Percentiles rank a stretch among this genome's conserved stretches.
These are phyloP conservation scores for Ajuga reptans DNA, from an alignment of 305 asterid genomes.

Conservation along the genomic window DNA sequence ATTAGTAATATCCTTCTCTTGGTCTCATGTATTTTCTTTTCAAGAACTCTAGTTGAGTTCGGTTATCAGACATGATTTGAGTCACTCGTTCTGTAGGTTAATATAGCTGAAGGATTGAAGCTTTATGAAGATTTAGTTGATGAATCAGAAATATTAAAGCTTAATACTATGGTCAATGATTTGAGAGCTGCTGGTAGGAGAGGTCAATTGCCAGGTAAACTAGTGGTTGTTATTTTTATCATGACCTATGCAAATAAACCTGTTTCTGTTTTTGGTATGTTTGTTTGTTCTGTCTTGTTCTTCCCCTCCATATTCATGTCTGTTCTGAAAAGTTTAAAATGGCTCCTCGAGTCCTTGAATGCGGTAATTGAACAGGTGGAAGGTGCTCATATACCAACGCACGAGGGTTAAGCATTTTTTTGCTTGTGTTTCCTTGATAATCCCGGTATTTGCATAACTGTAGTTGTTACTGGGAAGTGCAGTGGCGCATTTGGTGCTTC, in stretches of 20 bases:
- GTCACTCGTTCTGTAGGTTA: slow-evolving; percentile 42
- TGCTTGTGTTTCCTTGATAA: not conserved
- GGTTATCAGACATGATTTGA: slow-evolving; percentile 19
- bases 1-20: slow-evolving; percentile 39
- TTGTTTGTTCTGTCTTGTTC: not conserved
- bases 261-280: not conserved
- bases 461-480: not conserved
- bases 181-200: slow-evolving; percentile 76
- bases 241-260: slow-evolving; percentile 14
- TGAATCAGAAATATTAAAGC: slow-evolving; percentile 51
- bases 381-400: slow-evolving; percentile 5
- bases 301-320: not conserved
- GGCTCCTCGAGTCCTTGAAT: slow-evolving; percentile 9
- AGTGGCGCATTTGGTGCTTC: not conserved
- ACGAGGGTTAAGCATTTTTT: slow-evolving; percentile 8
- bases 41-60: slow-evolving; percentile 14
- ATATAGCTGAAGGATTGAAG: slow-evolving; percentile 77
- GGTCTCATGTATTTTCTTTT: not conserved
- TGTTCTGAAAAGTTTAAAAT: not conserved
- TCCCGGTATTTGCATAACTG: not conserved
- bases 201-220: slow-evolving; percentile 75
- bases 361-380: slow-evolving; percentile 1
- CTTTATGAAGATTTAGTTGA: slow-evolving; percentile 53
- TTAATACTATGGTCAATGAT: slow-evolving; percentile 56
- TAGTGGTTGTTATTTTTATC: slow-evolving; percentile 20